phyloP scores from a whole-genome alignment of 305 asterid genomes.

The Fraxinus angustifolia region DNA sequence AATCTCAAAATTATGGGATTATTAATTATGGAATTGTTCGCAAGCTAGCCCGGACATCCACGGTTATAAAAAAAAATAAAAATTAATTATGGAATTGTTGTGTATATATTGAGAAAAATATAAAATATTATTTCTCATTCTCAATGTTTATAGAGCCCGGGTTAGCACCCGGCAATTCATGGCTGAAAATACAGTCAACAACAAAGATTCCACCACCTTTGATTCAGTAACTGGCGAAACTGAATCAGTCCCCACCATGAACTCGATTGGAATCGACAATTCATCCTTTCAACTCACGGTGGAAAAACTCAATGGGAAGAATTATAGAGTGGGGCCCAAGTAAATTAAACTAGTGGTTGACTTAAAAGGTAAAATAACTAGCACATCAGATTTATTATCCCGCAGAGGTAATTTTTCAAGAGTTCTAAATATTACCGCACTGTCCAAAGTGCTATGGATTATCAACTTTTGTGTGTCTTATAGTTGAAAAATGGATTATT shows the following conservation, averaged over 20 bases:
- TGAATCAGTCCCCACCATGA: background rate
- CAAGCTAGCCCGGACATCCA: no score
- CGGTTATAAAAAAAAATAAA: no score
- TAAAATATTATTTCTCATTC: no score
- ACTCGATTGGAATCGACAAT: background rate
- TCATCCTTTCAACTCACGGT: background rate
- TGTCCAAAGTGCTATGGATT: background rate
- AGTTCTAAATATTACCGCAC: background rate
- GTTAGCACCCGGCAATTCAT: no score
- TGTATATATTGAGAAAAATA: no score
- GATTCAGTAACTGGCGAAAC: no score
- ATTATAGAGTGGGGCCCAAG: background rate
- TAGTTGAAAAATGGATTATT: background rate
- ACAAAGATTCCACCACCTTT: no score
- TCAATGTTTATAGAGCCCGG: no score
- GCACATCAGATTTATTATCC: background rate
- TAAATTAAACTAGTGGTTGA: background rate
- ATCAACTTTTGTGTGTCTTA: background rate
- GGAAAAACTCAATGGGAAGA: background rate
- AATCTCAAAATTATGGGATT: no score
- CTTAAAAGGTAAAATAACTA: background rate
- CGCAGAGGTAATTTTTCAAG: background rate
- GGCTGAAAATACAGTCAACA: no score
- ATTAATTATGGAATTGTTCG: no score
- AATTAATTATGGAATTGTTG: no score